Conservation (phyloP, 768 basidiomycete genomes). For the Naematelia aurantialba region DNA sequence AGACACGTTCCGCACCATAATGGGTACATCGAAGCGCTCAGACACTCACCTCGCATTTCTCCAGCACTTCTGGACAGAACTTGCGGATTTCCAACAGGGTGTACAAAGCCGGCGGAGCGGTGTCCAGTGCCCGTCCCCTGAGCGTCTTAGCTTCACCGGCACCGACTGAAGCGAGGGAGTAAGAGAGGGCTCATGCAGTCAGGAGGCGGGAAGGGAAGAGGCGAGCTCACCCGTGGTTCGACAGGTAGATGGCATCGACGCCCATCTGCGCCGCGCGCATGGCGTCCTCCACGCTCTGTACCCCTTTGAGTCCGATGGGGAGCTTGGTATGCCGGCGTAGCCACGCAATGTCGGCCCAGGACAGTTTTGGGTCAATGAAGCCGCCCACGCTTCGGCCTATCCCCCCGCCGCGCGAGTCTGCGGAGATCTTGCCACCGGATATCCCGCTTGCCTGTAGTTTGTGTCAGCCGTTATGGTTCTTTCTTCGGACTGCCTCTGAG, state of each 20-base stretch:
- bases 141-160: not conserved
- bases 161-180: too few species aligned
- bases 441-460: slow-evolving; percentile 94
- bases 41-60: slow-evolving; percentile 55
- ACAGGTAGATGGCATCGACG: slow-evolving; percentile 44
- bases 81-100: slow-evolving; percentile 69
- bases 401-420: slow-evolving; percentile 48
- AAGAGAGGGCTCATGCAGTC: too few species aligned
- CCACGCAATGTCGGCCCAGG: slow-evolving; percentile 77
- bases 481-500: slow-evolving; percentile 36
- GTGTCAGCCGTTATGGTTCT: slow-evolving; percentile 64
- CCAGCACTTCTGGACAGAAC: slow-evolving; percentile 70
- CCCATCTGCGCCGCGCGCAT: slow-evolving; percentile 67
- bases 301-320: slow-evolving; percentile 86
- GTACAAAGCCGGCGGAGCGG: slow-evolving; percentile 51
- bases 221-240: slow-evolving; percentile 43
- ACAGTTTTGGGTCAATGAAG: slow-evolving; percentile 88
- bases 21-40: slow-evolving; percentile 62
- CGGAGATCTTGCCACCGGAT: slow-evolving; percentile 57
- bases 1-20: slow-evolving; percentile 58
- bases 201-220: too few species aligned
- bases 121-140: slow-evolving; percentile 32
- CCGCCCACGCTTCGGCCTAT: slow-evolving; percentile 35
- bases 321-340: slow-evolving; percentile 73
- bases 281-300: slow-evolving; percentile 85